phyloP scores from a whole-genome alignment of 2,329 filamentous ascomycete genomes.

The Alternaria sp. region DNA sequence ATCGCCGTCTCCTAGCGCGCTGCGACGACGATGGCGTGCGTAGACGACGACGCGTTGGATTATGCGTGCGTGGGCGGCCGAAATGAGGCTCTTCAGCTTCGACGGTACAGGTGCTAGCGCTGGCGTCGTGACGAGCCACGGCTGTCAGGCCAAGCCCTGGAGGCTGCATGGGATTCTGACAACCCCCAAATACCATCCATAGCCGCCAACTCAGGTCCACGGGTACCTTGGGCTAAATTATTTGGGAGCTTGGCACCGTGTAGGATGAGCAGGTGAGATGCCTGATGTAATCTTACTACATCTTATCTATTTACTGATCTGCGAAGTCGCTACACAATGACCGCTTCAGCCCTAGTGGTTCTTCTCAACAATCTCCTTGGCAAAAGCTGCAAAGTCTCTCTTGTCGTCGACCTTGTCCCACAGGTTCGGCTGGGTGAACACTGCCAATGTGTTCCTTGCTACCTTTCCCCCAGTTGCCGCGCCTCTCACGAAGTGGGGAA shows the following conservation, averaged over 20 bases:
- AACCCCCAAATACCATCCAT: background rate
- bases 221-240: background rate
- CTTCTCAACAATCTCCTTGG: slow-evolving; percentile 59
- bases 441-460: slow-evolving; percentile 81
- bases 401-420: slow-evolving; percentile 76
- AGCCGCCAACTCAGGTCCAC: background rate
- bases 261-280: background rate
- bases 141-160: background rate
- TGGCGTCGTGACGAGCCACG: background rate
- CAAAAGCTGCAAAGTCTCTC: slow-evolving; percentile 78
- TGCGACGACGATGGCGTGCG: background rate
- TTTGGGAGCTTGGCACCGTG: background rate
- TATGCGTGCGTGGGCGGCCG: background rate
- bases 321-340: background rate
- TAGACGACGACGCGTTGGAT: slow-evolving; percentile 6
- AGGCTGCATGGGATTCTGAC: background rate
- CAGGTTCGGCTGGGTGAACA: slow-evolving; percentile 96
- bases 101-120: background rate
- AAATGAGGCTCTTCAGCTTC: slow-evolving; percentile 1
- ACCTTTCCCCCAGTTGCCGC: slow-evolving; percentile 57
- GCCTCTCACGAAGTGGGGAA: slow-evolving; percentile 93
- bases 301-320: background rate
- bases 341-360: slow-evolving; percentile 47
- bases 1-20: background rate
- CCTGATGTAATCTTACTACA: slow-evolving; percentile 18